A percentile compares a stretch with the other conserved stretches of the same genome.
phyloP scores from a whole-genome alignment of 164 flowering plant species.

The Tetrastigma voinierianum region DNA sequence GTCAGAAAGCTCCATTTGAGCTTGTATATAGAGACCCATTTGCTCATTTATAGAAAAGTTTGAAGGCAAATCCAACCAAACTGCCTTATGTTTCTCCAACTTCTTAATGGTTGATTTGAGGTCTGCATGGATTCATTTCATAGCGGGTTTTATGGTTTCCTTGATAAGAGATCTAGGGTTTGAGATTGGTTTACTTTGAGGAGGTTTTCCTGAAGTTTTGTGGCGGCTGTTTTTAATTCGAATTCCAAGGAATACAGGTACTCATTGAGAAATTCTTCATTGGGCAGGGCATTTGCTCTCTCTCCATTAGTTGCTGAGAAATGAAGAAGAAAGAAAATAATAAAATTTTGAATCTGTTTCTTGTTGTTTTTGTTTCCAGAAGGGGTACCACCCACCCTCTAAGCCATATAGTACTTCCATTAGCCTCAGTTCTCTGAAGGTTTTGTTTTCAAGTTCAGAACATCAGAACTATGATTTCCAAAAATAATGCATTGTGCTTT shows the following conservation, averaged over 20 bases:
- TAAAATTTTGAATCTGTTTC: background rate
- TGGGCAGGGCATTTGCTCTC: background rate
- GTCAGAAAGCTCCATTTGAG: background rate
- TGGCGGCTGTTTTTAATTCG: constrained; percentile 8
- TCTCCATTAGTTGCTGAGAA: background rate
- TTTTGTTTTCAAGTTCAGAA: background rate
- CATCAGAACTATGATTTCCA: background rate
- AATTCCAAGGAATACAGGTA: constrained; percentile 17
- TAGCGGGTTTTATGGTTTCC: constrained; percentile 16
- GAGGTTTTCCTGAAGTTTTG: constrained; percentile 1
- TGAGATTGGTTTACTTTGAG: constrained; percentile 7
- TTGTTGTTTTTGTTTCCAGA: background rate
- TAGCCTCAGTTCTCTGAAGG: no score
- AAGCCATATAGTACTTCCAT: background rate
- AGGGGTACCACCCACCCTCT: background rate
- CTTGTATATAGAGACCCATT: constrained; percentile 13
- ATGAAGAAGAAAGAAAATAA: background rate
- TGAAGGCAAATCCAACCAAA: constrained; percentile 14
- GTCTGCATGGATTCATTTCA: constrained; percentile 11
- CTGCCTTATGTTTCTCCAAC: background rate
- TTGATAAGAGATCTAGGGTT: constrained; percentile 21
- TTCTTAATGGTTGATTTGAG: constrained; percentile 19
- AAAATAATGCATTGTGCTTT: no score
- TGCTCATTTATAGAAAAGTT: constrained; percentile 17
- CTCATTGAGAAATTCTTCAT: background rate